Base-by-base conservation (phyloP, 75 land plant species). In the Pseudotsuga menziesii region DNA sequence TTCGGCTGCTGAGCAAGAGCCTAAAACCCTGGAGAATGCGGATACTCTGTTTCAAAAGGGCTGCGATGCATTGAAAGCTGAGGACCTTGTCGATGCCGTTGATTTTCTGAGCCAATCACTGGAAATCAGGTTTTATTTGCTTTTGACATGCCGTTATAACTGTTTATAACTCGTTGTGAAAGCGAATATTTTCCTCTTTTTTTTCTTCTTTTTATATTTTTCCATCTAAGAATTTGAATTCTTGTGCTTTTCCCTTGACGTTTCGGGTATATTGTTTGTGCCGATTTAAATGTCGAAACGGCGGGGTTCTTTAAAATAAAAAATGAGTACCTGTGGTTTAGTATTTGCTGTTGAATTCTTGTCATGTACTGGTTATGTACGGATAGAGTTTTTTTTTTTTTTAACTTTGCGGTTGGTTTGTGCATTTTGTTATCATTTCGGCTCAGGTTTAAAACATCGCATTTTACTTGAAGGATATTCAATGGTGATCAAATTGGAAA, bases 41-140 rank as follows among this genome's bases (percentile, higher is more conserved):
- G 79, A 79, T 13, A 76, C 81, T 54, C 60, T 88, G 74, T 80
- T 80, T 57, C 78, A 83, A 29, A 58, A 79, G n/a, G 92, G 91
- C 5, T 78, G 84, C 39, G 67, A 71, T 57, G 82, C 89, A 19
- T 67, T 87, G 27, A 86, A 86, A 36, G 87, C 77, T 9, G 75
- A 79, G 12, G 89, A 93, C 48, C 87, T 77, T 72, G 82, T 57
- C 20, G 85, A 89, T 75, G 98, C 99, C 55, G 80, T 88, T 3
- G 98, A 94, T n/a, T 88, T 83, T 77, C 79, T 86, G 77, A 91
- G 98, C 84, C 98, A 93, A 73, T 88, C 96, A 22, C 84, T 97
- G 12, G 99, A 97, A 75, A 92, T 94, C 78, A 89, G 91, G 99
- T 94, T 48, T 78, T 56, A 5, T 59, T 59, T 59, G n/a, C 12